Evolutionary conservation across 2,329 filamentous ascomycete species (phyloP).

Genomic region (Fusarium oligoseptatum): DNA sequence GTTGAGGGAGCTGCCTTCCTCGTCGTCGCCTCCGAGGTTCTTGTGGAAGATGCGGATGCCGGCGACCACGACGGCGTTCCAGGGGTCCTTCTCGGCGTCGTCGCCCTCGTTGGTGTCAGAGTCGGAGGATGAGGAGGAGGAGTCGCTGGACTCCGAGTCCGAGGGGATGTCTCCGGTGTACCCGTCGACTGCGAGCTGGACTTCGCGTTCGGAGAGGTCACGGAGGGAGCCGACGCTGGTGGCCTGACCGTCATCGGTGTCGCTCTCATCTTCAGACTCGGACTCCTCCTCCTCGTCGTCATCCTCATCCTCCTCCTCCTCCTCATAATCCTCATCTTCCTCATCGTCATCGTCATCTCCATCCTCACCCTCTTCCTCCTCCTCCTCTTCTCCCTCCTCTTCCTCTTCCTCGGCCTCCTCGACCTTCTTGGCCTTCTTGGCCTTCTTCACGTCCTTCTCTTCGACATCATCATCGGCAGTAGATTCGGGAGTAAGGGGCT

Average conservation of each 20-base stretch:
- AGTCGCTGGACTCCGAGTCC: slow-evolving; percentile 35
- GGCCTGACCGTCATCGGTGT: slow-evolving; percentile 42
- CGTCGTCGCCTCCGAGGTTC: slow-evolving; percentile 48
- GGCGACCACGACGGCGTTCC: slow-evolving; percentile 74
- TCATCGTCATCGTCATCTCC: not conserved
- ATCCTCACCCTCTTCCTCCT: not conserved
- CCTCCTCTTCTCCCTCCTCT: not conserved
- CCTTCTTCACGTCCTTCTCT: slow-evolving; percentile 4
- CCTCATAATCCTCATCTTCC: slow-evolving; percentile 17
- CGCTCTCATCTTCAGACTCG: slow-evolving; percentile 37
- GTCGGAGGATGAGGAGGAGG: not conserved
- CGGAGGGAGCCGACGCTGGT: slow-evolving; percentile 53
- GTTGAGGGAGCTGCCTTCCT: slow-evolving; percentile 52
- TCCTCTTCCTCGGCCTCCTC: not conserved
- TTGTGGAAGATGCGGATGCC: slow-evolving; percentile 73
- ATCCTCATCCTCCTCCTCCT: slow-evolving; percentile 20
- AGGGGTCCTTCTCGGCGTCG: slow-evolving; percentile 69
- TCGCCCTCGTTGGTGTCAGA: slow-evolving; percentile 54
- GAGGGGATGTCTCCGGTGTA: slow-evolving; percentile 19
- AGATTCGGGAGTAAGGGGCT: slow-evolving; percentile 39
- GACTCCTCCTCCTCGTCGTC: slow-evolving; percentile 33
- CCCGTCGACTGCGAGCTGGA: slow-evolving; percentile 51
- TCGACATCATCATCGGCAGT: slow-evolving; percentile 13
- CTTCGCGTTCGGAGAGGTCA: slow-evolving; percentile 56
- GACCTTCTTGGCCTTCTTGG: not conserved